Percentiles rank a stretch among this genome's conserved stretches.
Evolutionary conservation across 148 eudicot species (phyloP).

Genomic region (Rhododendron ferrugineum): DNA sequence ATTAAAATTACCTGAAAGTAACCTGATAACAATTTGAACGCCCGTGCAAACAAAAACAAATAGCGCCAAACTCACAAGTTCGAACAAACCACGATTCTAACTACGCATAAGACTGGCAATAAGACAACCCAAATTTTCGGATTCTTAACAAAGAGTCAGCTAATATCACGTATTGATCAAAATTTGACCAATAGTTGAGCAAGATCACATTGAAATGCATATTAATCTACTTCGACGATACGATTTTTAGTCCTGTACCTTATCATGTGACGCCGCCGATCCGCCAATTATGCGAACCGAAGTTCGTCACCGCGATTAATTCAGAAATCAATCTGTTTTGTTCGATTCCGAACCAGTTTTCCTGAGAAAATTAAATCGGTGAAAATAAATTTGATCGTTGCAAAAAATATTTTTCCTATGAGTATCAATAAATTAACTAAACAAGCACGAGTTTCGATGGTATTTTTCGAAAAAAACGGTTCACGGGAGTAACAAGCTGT

Average conservation of each 20-base stretch:
- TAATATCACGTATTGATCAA: no score
- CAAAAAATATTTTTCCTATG: no score
- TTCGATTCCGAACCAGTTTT: not conserved
- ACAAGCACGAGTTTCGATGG: no score
- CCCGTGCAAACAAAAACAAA: not conserved
- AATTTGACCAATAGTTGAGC: no score
- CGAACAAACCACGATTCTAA: no score
- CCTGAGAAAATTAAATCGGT: not conserved
- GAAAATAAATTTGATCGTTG: no score
- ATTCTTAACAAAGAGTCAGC: not conserved
- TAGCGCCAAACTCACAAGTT: not conserved
- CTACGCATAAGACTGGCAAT: no score
- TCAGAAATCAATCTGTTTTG: constrained; percentile 68
- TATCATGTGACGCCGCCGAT: constrained; percentile 83
- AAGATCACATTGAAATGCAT: no score
- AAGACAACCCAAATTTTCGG: not conserved
- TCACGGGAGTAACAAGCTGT: no score
- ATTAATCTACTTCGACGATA: constrained; percentile 3
- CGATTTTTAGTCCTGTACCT: constrained; percentile 46
- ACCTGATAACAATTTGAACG: not conserved
- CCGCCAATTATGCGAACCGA: constrained; percentile 69
- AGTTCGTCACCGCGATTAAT: constrained; percentile 51
- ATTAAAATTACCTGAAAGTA: not conserved
- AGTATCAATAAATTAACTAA: no score
- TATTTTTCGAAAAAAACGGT: no score